A percentile compares a stretch with the other conserved stretches of the same genome.
Evolutionary conservation across 2,329 filamentous ascomycete species (phyloP).

Genomic region (Aspergillus versicolor): DNA sequence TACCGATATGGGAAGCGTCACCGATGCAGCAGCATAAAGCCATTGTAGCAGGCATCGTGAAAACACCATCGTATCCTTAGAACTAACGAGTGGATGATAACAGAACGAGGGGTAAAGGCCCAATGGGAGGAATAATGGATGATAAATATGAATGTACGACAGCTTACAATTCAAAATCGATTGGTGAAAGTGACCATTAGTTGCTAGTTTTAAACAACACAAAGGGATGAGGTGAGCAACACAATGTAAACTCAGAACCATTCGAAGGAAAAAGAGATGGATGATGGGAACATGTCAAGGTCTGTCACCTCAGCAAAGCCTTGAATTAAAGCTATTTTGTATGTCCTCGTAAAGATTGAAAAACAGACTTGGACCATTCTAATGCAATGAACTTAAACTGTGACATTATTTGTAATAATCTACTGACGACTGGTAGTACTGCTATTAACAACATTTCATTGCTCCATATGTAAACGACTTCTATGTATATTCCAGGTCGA

Average conservation of each 20-base stretch:
- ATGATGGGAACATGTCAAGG: not conserved
- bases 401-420: too few species aligned
- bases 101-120: not conserved
- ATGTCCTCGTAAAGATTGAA: not conserved
- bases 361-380: not conserved
- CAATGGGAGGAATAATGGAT: not conserved
- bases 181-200: not conserved
- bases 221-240: not conserved
- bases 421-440: too few species aligned
- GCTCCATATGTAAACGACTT: not conserved
- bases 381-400: too few species aligned
- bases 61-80: not conserved
- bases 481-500: not conserved
- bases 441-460: not conserved
- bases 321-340: too few species aligned
- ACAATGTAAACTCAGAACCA: not conserved
- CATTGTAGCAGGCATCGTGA: not conserved
- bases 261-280: not conserved
- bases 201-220: not conserved
- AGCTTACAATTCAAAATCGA: not conserved
- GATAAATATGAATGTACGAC: not conserved
- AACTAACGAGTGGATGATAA: not conserved
- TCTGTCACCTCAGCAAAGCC: not conserved
- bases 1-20: constrained; percentile 11
- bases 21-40: constrained; percentile 1